Evolutionary conservation across 768 basidiomycete species (phyloP), one percentile per base, ranked within the genome.

Genomic region (Leccinellum albellum): DNA sequence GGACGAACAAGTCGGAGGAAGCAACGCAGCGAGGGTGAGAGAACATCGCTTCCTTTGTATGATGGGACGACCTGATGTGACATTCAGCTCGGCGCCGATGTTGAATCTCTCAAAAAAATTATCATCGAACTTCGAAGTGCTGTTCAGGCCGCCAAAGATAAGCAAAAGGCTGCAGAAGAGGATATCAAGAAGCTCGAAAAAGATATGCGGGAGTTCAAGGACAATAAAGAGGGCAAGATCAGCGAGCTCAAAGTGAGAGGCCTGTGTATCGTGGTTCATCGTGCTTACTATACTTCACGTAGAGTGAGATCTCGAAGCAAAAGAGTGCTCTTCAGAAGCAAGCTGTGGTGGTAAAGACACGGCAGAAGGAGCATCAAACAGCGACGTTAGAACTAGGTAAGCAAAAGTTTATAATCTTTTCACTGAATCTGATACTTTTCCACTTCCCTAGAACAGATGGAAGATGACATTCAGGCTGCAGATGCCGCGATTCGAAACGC

Each of bases 121-220:
- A 86, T 96, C 28, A 74, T 63, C 0, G 79, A 84, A 26, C 77
- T 94, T 28, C 76, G 80, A 44, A 68, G 69, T 20, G 82, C 84
- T 1, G 74, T 90, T n/a, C 73, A 85, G 59, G 74, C 75, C 0
- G 86, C 92, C 6, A 84, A 86, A 68, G 78, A 86, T 54, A 91
- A 91, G 66, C 91, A 96, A 70, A 83, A 82, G 66, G 79, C 74
- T 7, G 91, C 93, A 0, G 76, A 86, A 50, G 85, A 79, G 0
- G 94, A 98, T 57, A 82, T 84, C 70, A 86, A 86, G 75, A 91
- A 88, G 66, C 84, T 98, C 23, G 93, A 98, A 74, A 88, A 88
- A 65, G 97, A 99, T 70, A 98, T 99, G 94, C 84, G 84, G 54
- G 97, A 98, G 76, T 98, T 99, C 79, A 95, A 97, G 78, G 89